Conservation (phyloP, 331 rosid genomes). For the Dryas integrifolia region DNA sequence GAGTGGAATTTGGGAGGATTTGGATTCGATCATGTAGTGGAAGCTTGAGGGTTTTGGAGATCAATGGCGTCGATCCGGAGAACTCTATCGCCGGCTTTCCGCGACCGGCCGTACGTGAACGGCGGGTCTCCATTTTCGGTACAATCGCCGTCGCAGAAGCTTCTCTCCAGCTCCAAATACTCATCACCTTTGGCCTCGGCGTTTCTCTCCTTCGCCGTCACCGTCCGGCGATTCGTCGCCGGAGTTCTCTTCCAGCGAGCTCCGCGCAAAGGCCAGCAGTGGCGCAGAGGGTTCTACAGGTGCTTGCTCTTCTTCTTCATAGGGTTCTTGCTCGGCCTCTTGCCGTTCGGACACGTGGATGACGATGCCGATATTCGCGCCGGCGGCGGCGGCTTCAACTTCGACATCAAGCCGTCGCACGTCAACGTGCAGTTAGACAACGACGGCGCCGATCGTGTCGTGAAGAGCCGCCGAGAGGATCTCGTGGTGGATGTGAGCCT, state of each 20-base stretch:
- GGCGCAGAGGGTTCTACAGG: slow-evolving; percentile 53
- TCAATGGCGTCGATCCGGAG: slow-evolving; percentile 92
- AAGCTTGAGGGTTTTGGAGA: not conserved
- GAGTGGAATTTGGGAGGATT: not conserved
- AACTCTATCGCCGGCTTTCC: slow-evolving; percentile 75
- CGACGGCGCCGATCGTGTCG: slow-evolving; percentile 28
- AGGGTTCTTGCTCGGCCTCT: slow-evolving; percentile 56
- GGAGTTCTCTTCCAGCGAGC: slow-evolving; percentile 40
- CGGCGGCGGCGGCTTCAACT: slow-evolving; percentile 37
- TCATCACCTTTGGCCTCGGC: slow-evolving; percentile 44
- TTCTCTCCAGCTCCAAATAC: slow-evolving; percentile 47
- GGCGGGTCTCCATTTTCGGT: slow-evolving; percentile 46
- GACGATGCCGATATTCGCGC: slow-evolving; percentile 41
- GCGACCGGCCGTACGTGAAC: slow-evolving; percentile 56
- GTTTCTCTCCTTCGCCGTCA: slow-evolving; percentile 25
- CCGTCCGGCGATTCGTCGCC: slow-evolving; percentile 41
- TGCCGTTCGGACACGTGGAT: slow-evolving; percentile 62
- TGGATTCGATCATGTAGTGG: slow-evolving; percentile 29
- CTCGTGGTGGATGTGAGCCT: slow-evolving; percentile 21
- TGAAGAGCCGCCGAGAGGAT: slow-evolving; percentile 24
- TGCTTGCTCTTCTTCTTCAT: slow-evolving; percentile 42
- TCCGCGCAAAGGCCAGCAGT: slow-evolving; percentile 46
- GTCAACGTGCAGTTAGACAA: slow-evolving; percentile 35
- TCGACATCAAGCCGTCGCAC: slow-evolving; percentile 60
- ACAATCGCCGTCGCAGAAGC: slow-evolving; percentile 64